Evolutionary conservation across 306 rosid species (phyloP), one percentile per base, ranked within the genome.

Genomic region (Macrotyloma uniflorum): DNA sequence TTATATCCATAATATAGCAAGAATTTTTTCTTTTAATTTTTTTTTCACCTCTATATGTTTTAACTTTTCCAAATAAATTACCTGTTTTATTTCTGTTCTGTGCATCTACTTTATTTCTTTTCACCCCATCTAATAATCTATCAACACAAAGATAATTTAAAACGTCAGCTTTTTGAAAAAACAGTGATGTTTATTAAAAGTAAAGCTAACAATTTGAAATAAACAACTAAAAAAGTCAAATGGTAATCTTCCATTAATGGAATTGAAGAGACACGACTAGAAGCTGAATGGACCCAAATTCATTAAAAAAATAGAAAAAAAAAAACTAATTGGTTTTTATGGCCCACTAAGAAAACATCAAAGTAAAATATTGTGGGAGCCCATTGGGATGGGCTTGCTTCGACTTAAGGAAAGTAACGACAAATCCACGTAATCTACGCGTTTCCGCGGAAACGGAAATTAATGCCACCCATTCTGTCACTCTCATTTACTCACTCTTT

Each of bases 361-460:
- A 45, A 15, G 23, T 6, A 26, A 75, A 70, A 79, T 61, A 38
- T 23, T 51, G 46, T 49, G 78, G 77, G 73, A 63, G 79, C 67
- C 79, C 74, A 71, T n/a, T 24, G 23, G 8, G 10, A 33, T 18
- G 50, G 53, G 70, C 28, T 74, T 71, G 64, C 22, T 79, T 79
- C 14, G 12, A 11, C 46, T 2, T 12, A 1, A n/a, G 38, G 50
- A 42, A 22, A 24, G 14, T 7, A 20, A 55, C 43, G 51, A 46
- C 23, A 45, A 61, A 67, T 50, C 28, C 78, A 84, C 84, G 82
- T 62, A 18, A 53, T 66, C 9, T 19, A 84, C 87, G 84, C 87
- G 87, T 74, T 83, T 83, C 70, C 78, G 87, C 70, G 78, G 77
- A 23, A 70, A 50, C 70, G 83, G 77, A 23, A 70, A 61, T 69